Evolutionary conservation across 306 rosid genomes (phyloP), one percentile per base, ranked within the genome.

Genomic region (Trifolium dubium): DNA sequence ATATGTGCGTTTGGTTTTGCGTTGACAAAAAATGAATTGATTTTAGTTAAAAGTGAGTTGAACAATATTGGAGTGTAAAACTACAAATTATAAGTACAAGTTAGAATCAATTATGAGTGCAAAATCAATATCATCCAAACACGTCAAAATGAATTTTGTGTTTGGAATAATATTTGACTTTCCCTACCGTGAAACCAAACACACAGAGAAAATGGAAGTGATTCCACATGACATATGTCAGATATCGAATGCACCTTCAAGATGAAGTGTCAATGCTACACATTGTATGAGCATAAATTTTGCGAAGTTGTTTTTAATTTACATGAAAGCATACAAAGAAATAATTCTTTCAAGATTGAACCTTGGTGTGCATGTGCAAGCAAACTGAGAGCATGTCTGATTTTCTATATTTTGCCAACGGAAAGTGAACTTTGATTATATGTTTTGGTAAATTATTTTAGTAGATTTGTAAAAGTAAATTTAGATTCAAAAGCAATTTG

Each of bases 241-340:
- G 5, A 56, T 56, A 1, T 34, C 1, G 13, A 8, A 28, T 7
- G 10, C 8, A 14, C 8, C 9, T 56, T 28, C 8, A 11, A 10
- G 28, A 3, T 56, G n/a, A 56, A 56, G 15, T 28, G 35, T 28
- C 8, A 2, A 3, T 28, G 63, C 17, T 56, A 28, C 6, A 28
- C 28, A 56, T 34, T 76, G 39, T 56, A 14, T 67, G 67, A 18
- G 30, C 54, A 58, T 23, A 2, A 51, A 64, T 46, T 67, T 43
- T 65, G 31, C 54, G 49, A 4, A 51, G 54, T 63, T 59, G 51
- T 55, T 34, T n/a, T 30, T 31, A 31, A 23, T 63, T 13, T 30
- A 64, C 4, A 15, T 58, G 23, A 68, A 74, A 66, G 47, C 55
- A 47, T n/a, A 73, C n/a, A 8, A 29, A 23, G 19, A 17, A 73